phyloP scores from a whole-genome alignment of 805 yeast genomes.

The Alloascoidea hylecoeti region DNA sequence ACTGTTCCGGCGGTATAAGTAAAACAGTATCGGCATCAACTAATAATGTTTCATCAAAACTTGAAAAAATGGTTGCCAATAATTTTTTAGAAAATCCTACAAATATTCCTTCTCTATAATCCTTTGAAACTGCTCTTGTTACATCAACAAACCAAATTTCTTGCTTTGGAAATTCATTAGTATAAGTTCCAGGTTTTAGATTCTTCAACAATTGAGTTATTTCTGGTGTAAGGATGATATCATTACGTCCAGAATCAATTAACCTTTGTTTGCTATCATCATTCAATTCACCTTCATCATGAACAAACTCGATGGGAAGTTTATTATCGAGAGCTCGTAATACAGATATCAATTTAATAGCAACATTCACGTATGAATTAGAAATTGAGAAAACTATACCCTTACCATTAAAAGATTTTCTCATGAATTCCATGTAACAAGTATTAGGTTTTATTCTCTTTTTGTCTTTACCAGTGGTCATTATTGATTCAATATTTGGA shows the following conservation, averaged over 20 bases:
- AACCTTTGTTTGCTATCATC: not conserved
- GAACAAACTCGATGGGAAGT: not conserved
- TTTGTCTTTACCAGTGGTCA: not conserved
- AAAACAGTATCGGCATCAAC: not conserved
- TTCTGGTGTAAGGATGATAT: too few species aligned
- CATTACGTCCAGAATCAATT: not conserved
- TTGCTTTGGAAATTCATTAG: not conserved
- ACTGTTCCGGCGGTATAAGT: not conserved
- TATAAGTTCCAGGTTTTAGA: not conserved
- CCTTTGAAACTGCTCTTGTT: not conserved
- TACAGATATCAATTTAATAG: not conserved
- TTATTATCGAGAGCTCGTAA: not conserved
- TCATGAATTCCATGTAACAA: conserved; percentile 15
- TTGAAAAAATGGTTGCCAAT: not conserved
- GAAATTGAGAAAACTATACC: not conserved
- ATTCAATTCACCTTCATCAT: not conserved
- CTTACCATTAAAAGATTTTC: conserved; percentile 7
- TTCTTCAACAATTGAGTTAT: too few species aligned
- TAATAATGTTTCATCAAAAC: not conserved
- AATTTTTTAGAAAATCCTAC: too few species aligned
- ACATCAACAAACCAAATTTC: conserved; percentile 1
- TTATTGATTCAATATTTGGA: not conserved
- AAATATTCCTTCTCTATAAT: too few species aligned
- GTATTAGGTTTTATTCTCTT: conserved; percentile 5
- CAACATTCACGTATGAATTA: not conserved